Percentiles rank a stretch among this genome's conserved stretches.
Evolutionary conservation across 140 eudicot species (phyloP).

Genomic region (Flaveria floridana): DNA sequence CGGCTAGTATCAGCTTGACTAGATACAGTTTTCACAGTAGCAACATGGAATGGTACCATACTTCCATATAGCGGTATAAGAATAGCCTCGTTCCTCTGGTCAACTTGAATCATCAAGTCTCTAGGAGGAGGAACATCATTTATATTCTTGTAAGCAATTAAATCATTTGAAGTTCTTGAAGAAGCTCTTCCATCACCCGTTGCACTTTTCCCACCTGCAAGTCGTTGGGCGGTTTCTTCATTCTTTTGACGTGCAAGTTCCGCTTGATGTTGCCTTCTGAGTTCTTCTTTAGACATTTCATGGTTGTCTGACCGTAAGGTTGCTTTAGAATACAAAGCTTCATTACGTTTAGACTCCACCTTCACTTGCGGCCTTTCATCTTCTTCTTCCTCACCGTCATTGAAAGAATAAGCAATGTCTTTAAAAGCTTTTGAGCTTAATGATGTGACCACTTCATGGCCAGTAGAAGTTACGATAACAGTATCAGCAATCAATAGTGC

Average conservation of each 20-base stretch:
- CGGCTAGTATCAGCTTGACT: constrained; percentile 45
- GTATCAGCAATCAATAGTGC: constrained; percentile 47
- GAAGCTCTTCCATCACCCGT: constrained; percentile 39
- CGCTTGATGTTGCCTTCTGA: constrained; percentile 49
- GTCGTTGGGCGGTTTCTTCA: constrained; percentile 46
- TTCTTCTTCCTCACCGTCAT: constrained; percentile 46
- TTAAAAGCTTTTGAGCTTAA: constrained; percentile 44
- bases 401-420: constrained; percentile 47
- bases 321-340: constrained; percentile 36
- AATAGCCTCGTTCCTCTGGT: constrained; percentile 43
- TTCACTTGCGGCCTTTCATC: constrained; percentile 36
- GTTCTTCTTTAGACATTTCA: constrained; percentile 48
- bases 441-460: constrained; percentile 28
- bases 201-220: constrained; percentile 43
- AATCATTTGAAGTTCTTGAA: constrained; percentile 36
- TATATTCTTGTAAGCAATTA: constrained; percentile 29
- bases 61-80: constrained; percentile 38
- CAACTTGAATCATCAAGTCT: constrained; percentile 37
- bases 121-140: constrained; percentile 37
- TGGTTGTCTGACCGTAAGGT: constrained; percentile 45
- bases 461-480: constrained; percentile 28
- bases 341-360: constrained; percentile 27
- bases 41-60: constrained; percentile 48
- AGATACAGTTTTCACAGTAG: constrained; percentile 42
- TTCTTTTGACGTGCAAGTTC: constrained; percentile 48